Conservation (phyloP, 257 asterid genomes). For the Cordia subcordata region DNA sequence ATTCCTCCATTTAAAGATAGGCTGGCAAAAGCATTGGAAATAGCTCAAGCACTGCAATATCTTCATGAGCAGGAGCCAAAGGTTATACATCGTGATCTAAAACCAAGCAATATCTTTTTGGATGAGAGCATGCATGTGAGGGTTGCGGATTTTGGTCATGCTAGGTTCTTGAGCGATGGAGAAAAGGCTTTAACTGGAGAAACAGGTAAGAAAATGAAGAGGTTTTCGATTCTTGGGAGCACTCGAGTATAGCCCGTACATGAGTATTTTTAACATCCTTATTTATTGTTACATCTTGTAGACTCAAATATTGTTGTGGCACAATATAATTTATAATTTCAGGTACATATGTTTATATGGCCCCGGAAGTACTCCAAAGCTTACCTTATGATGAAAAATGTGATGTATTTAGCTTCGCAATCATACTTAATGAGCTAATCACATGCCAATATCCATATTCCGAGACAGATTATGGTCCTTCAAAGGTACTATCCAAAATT, state of each 20-base stretch:
- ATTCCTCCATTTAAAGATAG: slow-evolving; percentile 53
- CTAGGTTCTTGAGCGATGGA: slow-evolving; percentile 57
- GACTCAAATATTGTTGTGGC: too few species aligned
- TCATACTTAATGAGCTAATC: slow-evolving; percentile 55
- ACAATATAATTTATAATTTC: neutral
- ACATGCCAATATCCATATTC: slow-evolving; percentile 65
- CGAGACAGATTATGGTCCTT: slow-evolving; percentile 54
- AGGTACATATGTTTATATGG: slow-evolving; percentile 87
- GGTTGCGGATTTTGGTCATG: slow-evolving; percentile 84
- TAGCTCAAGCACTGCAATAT: slow-evolving; percentile 81
- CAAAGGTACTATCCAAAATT: too few species aligned
- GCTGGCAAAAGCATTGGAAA: slow-evolving; percentile 49
- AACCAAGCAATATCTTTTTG: slow-evolving; percentile 69
- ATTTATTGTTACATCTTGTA: too few species aligned
- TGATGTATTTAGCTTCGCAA: slow-evolving; percentile 70
- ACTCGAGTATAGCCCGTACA: too few species aligned
- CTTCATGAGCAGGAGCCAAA: slow-evolving; percentile 60
- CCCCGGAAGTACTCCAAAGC: slow-evolving; percentile 65
- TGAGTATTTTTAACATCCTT: too few species aligned
- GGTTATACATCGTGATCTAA: slow-evolving; percentile 67
- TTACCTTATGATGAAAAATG: slow-evolving; percentile 69
- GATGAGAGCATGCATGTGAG: slow-evolving; percentile 57
- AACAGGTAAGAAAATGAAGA: slow-evolving; percentile 35
- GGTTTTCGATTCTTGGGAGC: too few species aligned
- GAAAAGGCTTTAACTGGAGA: slow-evolving; percentile 82